Conservation (phyloP, 2,329 filamentous ascomycete species). For the Xylariaceae sp. region DNA sequence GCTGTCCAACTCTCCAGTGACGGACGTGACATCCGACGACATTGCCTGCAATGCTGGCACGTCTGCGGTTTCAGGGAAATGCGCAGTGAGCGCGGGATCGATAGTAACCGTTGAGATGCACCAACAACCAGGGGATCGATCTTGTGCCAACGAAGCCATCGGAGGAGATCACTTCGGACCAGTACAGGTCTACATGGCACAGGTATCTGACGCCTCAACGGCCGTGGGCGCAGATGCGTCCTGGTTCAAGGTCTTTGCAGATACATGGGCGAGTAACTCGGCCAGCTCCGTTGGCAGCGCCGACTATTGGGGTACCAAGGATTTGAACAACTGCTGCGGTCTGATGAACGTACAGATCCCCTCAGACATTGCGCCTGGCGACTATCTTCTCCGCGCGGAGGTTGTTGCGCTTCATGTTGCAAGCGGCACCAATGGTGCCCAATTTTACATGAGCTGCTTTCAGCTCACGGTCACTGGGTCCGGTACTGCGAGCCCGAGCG, state of each 20-base stretch:
- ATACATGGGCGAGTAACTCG: slow-evolving; percentile 38
- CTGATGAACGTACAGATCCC: slow-evolving; percentile 38
- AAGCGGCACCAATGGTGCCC: slow-evolving; percentile 20
- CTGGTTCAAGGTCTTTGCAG: slow-evolving; percentile 44
- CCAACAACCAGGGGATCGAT: slow-evolving; percentile 34
- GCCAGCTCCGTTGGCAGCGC: slow-evolving; percentile 35
- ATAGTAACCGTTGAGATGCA: slow-evolving; percentile 57
- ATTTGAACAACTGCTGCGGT: slow-evolving; percentile 40
- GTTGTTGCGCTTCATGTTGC: slow-evolving; percentile 42
- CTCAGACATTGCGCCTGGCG: slow-evolving; percentile 36
- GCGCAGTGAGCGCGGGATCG: slow-evolving; percentile 43
- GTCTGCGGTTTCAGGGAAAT: slow-evolving; percentile 37
- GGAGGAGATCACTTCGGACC: slow-evolving; percentile 43
- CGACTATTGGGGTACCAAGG: slow-evolving; percentile 44
- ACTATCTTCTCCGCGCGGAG: slow-evolving; percentile 43
- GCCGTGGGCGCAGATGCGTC: slow-evolving; percentile 29
- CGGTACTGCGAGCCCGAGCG: slow-evolving; percentile 24
- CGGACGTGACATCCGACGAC: slow-evolving; percentile 37
- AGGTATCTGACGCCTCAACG: slow-evolving; percentile 36
- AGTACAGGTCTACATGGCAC: slow-evolving; percentile 38
- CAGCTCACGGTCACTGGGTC: slow-evolving; percentile 30
- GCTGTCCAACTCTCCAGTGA: slow-evolving; percentile 48
- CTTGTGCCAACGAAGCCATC: slow-evolving; percentile 39
- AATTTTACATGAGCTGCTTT: slow-evolving; percentile 32
- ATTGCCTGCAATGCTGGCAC: slow-evolving; percentile 40